Evolutionary conservation across 495 filamentous ascomycete species (phyloP), one percentile per base, ranked within the genome.

Genomic region (Neurospora pannonica): DNA sequence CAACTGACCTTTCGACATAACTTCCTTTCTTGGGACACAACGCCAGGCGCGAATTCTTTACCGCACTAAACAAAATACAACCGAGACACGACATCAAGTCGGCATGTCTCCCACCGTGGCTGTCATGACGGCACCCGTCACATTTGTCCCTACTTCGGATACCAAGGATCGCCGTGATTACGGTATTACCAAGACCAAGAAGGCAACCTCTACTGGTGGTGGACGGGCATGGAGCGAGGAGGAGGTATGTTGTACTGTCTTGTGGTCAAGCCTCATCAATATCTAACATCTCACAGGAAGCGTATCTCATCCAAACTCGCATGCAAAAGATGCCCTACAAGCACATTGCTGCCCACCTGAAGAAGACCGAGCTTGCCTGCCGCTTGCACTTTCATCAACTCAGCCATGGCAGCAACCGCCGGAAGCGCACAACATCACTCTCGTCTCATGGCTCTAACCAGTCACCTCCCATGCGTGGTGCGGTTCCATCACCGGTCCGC

Each of bases 261-360:
- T 39, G 42, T 34, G 48, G 21, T 73, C 37, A 48, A 71, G 75
- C 54, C 21, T 70, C 34, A 48, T 28, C 69, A 21, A n/a, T 42
- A 15, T 43, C 73, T 78, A 70, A 81, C 77, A 62, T 38, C 0
- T 21, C 73, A 76, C 77, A 94, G 92, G 92, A 95, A 84, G 88
- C 90, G n/a, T 95, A 94, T 81, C 89, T 95, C 43, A 88, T 95
- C 75, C 91, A 93, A 79, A 94, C 92, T 74, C 90, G 92, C 48
- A 88, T 92, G 80, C 91, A 94, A 76, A 94, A 94, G 84, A 92
- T 94, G 89, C 92, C 92, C 1, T 95, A 95, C 83, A 95, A 95
- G 87, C 92, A 94, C 77, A 95, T 95, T 79, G 92, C 92, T 73
- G 88, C 89, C 73, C 90, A 94, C 76, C 83, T 95, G 75, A 93